phyloP scores from a whole-genome alignment of 345 rosid species.

The Excoecaria agallocha region DNA sequence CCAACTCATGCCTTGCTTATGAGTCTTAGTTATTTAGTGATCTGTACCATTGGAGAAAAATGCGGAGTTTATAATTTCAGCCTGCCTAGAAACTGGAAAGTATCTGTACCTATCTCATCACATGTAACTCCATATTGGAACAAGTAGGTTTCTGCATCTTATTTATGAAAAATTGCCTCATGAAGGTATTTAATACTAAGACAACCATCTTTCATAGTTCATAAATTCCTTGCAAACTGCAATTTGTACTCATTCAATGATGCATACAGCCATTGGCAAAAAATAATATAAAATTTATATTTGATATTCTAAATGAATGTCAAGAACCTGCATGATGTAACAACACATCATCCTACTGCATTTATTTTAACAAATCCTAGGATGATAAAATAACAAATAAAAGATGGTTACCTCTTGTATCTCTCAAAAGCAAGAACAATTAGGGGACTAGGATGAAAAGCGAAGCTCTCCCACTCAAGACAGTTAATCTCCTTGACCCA shows the following conservation, averaged over 20 bases:
- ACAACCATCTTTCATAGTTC: neutral
- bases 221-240: neutral
- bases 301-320: neutral
- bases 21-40: neutral
- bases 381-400: neutral
- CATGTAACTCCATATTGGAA: neutral
- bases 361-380: neutral
- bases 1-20: neutral
- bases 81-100: neutral
- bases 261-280: neutral
- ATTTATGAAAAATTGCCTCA: neutral
- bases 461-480: constrained; percentile 85
- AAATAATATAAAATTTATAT: neutral
- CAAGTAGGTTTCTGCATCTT: neutral
- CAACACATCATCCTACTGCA: neutral
- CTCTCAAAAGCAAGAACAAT: constrained; percentile 81
- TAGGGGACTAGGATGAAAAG: constrained; percentile 84
- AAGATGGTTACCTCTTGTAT: constrained; percentile 50
- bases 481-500: constrained; percentile 91
- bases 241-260: neutral
- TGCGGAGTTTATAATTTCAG: neutral
- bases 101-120: neutral
- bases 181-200: neutral
- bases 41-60: too few relatives aligned
- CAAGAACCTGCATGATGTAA: neutral